Evolutionary conservation across 1,284 basidiomycete species (phyloP).

Genomic region (Marasmius fiardii): DNA sequence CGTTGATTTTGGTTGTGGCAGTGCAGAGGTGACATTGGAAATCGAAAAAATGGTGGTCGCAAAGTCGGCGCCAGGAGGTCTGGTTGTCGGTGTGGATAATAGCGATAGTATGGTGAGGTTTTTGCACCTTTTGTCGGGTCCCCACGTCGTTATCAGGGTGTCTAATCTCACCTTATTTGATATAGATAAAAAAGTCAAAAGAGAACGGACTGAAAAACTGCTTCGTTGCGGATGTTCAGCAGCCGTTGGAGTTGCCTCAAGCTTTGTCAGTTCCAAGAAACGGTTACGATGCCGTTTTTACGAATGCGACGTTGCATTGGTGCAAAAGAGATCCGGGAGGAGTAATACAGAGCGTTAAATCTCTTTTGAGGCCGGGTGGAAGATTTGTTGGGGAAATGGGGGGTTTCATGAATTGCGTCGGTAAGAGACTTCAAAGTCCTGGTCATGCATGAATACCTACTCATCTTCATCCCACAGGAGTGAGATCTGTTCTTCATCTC

Average conservation of each 20-base stretch:
- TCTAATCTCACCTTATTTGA: background rate
- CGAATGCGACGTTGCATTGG: conserved; percentile 82
- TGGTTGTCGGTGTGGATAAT: conserved; percentile 66
- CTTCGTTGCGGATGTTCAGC: conserved; percentile 52
- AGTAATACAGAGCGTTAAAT: conserved; percentile 58
- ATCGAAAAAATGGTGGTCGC: conserved; percentile 53
- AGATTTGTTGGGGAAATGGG: conserved; percentile 77
- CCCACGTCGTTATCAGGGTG: conserved; percentile 1
- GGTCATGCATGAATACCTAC: conserved; percentile 5
- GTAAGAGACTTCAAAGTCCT: conserved; percentile 29
- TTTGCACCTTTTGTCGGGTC: background rate
- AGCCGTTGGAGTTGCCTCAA: conserved; percentile 31
- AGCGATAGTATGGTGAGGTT: conserved; percentile 68
- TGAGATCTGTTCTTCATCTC: conserved; percentile 58
- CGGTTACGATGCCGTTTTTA: conserved; percentile 68
- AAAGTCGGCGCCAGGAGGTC: conserved; percentile 33
- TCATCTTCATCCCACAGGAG: conserved; percentile 35
- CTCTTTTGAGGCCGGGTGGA: conserved; percentile 65
- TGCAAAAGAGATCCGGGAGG: conserved; percentile 70
- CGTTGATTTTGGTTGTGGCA: conserved; percentile 82
- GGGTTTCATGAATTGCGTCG: conserved; percentile 68
- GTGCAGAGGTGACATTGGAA: conserved; percentile 67
- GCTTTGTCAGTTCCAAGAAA: conserved; percentile 18
- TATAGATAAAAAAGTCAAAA: conserved; percentile 56
- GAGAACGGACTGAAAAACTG: conserved; percentile 43